Percentiles rank a stretch among this genome's conserved stretches.
These are phyloP conservation scores for Boletus reticulatus DNA, from an alignment of 768 basidiomycete genomes.

Conservation along the genomic window DNA sequence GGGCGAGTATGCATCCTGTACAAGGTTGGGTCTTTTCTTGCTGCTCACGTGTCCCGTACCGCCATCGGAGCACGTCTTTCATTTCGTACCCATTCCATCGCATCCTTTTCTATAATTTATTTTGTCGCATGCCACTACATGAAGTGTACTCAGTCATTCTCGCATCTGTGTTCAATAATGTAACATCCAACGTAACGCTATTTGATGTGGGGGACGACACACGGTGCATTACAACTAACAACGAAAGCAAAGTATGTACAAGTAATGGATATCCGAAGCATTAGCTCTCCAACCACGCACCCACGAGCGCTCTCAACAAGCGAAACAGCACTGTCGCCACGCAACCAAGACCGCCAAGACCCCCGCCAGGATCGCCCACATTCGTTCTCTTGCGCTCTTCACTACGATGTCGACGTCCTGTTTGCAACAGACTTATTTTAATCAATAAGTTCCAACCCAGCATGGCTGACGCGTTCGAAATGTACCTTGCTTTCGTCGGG, in stretches of 20 bases:
- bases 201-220: not conserved
- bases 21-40: too few species aligned
- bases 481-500: slow-evolving; percentile 12
- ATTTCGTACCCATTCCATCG: too few species aligned
- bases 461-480: not conserved
- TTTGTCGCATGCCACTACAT: too few species aligned
- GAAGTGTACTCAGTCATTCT: too few species aligned
- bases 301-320: slow-evolving; percentile 7
- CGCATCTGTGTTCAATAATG: too few species aligned
- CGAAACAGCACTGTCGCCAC: not conserved
- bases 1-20: too few species aligned
- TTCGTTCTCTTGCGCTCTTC: not conserved
- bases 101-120: too few species aligned
- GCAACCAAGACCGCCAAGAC: slow-evolving; percentile 6
- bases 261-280: not conserved
- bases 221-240: not conserved
- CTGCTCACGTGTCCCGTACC: too few species aligned
- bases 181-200: too few species aligned
- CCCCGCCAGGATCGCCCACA: slow-evolving; percentile 7
- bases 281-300: slow-evolving; percentile 8
- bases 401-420: not conserved
- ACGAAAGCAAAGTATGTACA: too few species aligned
- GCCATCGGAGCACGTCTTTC: too few species aligned
- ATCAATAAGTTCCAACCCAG: slow-evolving; percentile 13
- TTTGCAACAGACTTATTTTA: not conserved